phyloP scores from a whole-genome alignment of 2,329 filamentous ascomycete species.

The Cyphellophora europaea region DNA sequence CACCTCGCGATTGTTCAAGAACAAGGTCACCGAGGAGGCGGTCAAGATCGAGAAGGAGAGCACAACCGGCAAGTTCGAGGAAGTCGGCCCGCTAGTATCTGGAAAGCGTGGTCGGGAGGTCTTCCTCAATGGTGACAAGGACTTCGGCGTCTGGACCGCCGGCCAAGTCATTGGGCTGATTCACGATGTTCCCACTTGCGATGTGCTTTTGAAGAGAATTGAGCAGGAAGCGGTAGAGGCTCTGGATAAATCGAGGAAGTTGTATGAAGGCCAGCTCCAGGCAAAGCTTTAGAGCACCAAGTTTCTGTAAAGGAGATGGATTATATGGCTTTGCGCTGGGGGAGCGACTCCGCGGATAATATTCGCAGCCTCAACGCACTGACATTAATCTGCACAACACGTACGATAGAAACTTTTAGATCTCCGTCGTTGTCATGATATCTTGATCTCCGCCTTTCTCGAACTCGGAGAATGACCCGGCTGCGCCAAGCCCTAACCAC shows the following conservation, averaged over 20 bases:
- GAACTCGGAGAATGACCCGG: too few species aligned
- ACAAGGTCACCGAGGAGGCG: constrained; percentile 75
- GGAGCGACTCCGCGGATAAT: too few species aligned
- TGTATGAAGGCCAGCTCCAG: background rate
- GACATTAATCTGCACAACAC: too few species aligned
- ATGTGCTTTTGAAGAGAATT: constrained; percentile 59
- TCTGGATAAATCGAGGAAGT: background rate
- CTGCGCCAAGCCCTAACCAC: too few species aligned
- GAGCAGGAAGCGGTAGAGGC: constrained; percentile 55
- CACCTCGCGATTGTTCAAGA: constrained; percentile 78
- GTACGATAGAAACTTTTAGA: background rate
- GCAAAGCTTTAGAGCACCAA: constrained; percentile 11
- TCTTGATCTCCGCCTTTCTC: too few species aligned
- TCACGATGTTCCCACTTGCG: constrained; percentile 54
- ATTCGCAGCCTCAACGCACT: too few species aligned
- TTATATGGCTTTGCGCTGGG: too few species aligned
- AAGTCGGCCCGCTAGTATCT: constrained; percentile 78
- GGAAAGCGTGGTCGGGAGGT: constrained; percentile 87
- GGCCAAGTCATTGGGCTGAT: constrained; percentile 90
- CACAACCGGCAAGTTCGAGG: constrained; percentile 75
- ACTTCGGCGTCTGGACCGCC: constrained; percentile 93
- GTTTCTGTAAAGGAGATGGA: too few species aligned
- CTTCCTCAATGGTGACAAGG: constrained; percentile 81
- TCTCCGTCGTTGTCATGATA: background rate
- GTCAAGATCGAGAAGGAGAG: constrained; percentile 66